These are phyloP conservation scores for Podila epigama DNA, from an alignment of 192 early-diverging fungal genomes.

Conservation along the genomic window DNA sequence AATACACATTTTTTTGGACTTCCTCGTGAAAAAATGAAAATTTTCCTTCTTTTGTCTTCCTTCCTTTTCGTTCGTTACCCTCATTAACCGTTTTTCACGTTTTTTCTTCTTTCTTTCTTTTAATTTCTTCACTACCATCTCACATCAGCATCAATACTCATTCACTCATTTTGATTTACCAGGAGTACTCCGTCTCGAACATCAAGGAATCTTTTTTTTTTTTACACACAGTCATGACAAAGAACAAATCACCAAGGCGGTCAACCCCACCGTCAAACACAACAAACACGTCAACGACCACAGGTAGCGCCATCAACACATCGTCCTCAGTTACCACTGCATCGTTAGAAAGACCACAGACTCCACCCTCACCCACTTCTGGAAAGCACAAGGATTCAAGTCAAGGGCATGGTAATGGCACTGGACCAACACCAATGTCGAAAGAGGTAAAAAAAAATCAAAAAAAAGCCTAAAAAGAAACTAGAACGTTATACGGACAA, in stretches of 20 bases:
- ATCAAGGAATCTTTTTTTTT: background rate
- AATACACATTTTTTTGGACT: no score
- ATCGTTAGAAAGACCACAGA: background rate
- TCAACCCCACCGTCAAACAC: conserved; percentile 27
- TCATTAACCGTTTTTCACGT: background rate
- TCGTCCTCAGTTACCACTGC: background rate
- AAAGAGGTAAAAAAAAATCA: conserved; percentile 19
- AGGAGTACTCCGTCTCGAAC: no score
- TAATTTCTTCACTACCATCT: background rate
- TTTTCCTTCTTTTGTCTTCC: background rate
- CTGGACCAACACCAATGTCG: conserved; percentile 15
- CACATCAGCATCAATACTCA: no score
- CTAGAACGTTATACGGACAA: conserved; percentile 2
- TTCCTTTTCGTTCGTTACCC: background rate
- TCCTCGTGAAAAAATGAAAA: background rate
- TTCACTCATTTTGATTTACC: no score
- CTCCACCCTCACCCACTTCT: background rate
- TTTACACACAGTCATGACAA: background rate
- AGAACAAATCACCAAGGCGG: conserved; percentile 31
- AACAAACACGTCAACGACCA: background rate
- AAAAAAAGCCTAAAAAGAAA: background rate
- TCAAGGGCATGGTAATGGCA: conserved; percentile 2
- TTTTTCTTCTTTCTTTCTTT: background rate
- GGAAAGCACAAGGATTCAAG: conserved; percentile 6
- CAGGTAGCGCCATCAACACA: background rate